These are phyloP conservation scores for Lophiotrema nucula DNA, from an alignment of 495 filamentous ascomycete species.

Conservation along the genomic window DNA sequence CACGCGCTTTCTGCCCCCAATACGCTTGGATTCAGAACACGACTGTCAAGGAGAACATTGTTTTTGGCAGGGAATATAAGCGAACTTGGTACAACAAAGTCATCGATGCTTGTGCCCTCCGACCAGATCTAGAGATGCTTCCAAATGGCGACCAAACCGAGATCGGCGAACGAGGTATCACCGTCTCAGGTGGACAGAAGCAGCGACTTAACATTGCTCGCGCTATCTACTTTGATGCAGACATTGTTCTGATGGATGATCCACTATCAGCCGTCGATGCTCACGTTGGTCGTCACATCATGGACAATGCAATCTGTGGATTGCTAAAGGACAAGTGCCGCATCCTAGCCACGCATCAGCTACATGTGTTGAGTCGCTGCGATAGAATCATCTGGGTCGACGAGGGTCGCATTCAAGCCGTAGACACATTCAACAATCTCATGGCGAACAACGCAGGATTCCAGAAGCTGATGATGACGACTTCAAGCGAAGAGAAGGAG, in stretches of 20 bases:
- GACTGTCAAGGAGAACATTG: conserved; percentile 79
- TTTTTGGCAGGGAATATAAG: conserved; percentile 81
- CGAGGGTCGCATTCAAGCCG: conserved; percentile 72
- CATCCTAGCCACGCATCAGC: conserved; percentile 90
- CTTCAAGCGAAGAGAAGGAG: conserved; percentile 67
- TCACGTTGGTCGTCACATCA: conserved; percentile 79
- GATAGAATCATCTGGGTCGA: conserved; percentile 92
- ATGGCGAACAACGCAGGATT: conserved; percentile 74
- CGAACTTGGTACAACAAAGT: conserved; percentile 61
- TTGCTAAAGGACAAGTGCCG: conserved; percentile 84
- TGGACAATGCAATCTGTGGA: conserved; percentile 91
- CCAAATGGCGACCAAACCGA: conserved; percentile 70
- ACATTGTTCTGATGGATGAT: conserved; percentile 54
- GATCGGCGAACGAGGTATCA: conserved; percentile 78
- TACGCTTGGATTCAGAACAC: conserved; percentile 98
- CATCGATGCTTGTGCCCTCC: conserved; percentile 66
- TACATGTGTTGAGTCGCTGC: conserved; percentile 86
- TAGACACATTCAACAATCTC: conserved; percentile 85
- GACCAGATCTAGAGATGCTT: conserved; percentile 72
- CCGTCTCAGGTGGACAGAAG: conserved; percentile 80
- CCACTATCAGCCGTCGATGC: conserved; percentile 55
- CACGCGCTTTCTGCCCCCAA: conserved; percentile 86
- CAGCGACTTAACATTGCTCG: conserved; percentile 67
- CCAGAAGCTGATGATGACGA: conserved; percentile 77
- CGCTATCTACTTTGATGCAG: conserved; percentile 54